phyloP scores from a whole-genome alignment of 306 rosid genomes.

The Glycine tomentella region DNA sequence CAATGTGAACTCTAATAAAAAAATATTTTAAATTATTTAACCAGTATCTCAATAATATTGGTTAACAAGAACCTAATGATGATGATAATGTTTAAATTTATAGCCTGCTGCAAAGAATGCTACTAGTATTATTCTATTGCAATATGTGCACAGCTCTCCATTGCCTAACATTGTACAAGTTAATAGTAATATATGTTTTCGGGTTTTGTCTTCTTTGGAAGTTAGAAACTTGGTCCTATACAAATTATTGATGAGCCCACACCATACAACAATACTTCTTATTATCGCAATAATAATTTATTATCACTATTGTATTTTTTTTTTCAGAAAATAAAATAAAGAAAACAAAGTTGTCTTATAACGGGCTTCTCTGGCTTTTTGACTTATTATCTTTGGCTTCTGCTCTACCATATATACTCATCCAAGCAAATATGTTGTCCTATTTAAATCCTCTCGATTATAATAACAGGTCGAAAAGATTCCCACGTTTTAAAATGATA shows the following conservation, averaged over 20 bases:
- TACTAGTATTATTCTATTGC: no score
- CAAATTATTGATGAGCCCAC: not conserved
- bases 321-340: not conserved
- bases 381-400: not conserved
- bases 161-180: no score
- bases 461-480: not conserved
- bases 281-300: not conserved
- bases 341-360: not conserved
- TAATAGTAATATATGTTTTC: not conserved
- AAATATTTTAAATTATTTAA: no score
- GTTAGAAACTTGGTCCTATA: constrained; percentile 20
- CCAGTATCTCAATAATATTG: no score
- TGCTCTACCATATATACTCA: not conserved
- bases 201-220: not conserved
- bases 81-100: no score
- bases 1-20: no score
- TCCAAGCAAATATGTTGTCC: not conserved
- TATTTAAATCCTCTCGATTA: not conserved
- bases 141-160: no score
- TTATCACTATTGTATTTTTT: not conserved
- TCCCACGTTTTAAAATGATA: constrained; percentile 4
- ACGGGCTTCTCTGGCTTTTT: not conserved
- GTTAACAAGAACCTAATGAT: no score
- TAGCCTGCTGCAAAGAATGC: no score
- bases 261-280: no score